Base-by-base conservation (phyloP, 768 basidiomycete species). In the Lyophyllum atratum region DNA sequence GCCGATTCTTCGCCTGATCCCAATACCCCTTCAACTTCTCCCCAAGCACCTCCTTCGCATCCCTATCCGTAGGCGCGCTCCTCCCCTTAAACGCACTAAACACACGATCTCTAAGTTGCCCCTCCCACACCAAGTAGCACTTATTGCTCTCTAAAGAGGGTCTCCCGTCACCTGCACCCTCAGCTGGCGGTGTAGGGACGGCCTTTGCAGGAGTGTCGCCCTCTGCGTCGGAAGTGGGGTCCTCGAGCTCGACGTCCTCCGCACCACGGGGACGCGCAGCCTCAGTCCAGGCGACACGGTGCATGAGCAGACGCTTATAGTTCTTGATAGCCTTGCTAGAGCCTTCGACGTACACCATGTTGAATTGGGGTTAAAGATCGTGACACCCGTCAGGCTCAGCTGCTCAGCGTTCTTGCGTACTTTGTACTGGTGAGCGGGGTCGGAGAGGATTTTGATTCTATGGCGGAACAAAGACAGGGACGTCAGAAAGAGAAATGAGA, bases 351-450 rank as follows among this genome's bases (percentile, higher is more conserved):
- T 96, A 91, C 46, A 99, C 86, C 78, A 98, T 81, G 65, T 83
- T 88, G 79, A 98, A 98, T 28, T 82, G 74, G 0, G 90, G 68
- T 95, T 86, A 82, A 94, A 93, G 66, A 97, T 89, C 66, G 92
- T 94, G 33, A 95, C 76, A 10, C 97, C 97, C 0, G 92, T 88
- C 14, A 98, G 79, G 58, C 85, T 86, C 69, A 89, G 80, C 69
- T 97, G 94, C 66, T 96, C 92, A 1, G 97, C 97, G 65, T 98
- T 98, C 79, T 92, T 95, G 56, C 92, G 87, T 51, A 98, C 92
- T 77, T 98, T 99, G 81, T 93, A 98, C 58, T 92, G 88, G 65
- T 99, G 97, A 11, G 92, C 81, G 1, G 90, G 93, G 69, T 98
- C 95, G n/a, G 86, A 82, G 45, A 99, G 85, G 54, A 84, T 89